These are phyloP conservation scores for Microbotryum violaceum DNA, from an alignment of 1,284 basidiomycete species.

Conservation along the genomic window DNA sequence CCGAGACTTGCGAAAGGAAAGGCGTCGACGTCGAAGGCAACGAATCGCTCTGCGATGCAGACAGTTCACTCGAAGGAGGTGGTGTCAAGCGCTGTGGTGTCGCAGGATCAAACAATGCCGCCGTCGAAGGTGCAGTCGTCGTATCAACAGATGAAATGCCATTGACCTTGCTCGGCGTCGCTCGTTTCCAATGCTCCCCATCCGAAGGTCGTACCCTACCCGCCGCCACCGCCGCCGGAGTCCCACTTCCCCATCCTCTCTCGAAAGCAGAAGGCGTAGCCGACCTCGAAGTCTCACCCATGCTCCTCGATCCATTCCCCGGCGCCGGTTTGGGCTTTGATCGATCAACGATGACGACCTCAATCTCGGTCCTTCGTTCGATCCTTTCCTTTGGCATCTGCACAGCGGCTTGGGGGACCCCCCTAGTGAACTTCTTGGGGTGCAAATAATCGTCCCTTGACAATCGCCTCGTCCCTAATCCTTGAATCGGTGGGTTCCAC, in stretches of 20 bases:
- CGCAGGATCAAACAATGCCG: slow-evolving; percentile 28
- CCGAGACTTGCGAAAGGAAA: too few species aligned
- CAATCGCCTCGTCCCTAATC: slow-evolving; percentile 55
- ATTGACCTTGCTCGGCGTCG: background rate
- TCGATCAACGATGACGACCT: background rate
- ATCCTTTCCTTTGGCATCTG: background rate
- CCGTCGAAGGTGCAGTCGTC: slow-evolving; percentile 48
- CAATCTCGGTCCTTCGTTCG: slow-evolving; percentile 3
- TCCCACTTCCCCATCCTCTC: background rate
- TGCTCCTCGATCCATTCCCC: too few species aligned
- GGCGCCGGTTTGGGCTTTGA: too few species aligned
- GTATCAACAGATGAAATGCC: slow-evolving; percentile 46
- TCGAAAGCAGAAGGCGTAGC: too few species aligned
- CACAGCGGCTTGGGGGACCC: slow-evolving; percentile 38
- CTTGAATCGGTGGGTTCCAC: slow-evolving; percentile 65
- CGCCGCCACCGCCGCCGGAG: background rate
- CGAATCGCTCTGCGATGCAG: too few species aligned
- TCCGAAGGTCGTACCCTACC: slow-evolving; percentile 13
- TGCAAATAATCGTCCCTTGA: slow-evolving; percentile 66
- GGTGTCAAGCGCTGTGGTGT: slow-evolving; percentile 14
- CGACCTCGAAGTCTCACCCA: too few species aligned
- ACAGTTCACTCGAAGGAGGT: background rate
- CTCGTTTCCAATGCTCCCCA: background rate
- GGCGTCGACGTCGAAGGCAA: too few species aligned
- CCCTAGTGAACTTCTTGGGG: slow-evolving; percentile 39